Percentiles rank a stretch among this genome's conserved stretches.
Evolutionary conservation across 257 asterid genomes (phyloP).

Genomic region (Nicotiana tabacum): DNA sequence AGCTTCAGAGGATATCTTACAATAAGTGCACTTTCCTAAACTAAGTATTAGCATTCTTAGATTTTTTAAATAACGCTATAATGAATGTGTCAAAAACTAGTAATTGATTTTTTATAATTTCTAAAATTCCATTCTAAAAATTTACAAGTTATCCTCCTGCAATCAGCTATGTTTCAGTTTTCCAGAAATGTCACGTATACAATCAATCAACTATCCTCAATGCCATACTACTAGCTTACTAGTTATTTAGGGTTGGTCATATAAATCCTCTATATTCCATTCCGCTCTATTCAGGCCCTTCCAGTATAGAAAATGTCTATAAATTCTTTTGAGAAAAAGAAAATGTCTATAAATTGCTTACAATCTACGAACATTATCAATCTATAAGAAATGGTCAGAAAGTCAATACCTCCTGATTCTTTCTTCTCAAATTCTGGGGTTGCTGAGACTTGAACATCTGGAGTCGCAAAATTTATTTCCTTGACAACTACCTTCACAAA

Average conservation of each 20-base stretch:
- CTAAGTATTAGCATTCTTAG: neutral
- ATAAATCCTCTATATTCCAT: neutral
- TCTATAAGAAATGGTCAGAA: neutral
- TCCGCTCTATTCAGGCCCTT: neutral
- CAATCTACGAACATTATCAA: neutral
- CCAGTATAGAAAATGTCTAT: neutral
- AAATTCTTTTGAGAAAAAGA: too few species aligned
- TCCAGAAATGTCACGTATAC: neutral
- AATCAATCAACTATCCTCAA: neutral
- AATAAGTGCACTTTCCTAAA: neutral
- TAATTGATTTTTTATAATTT: neutral
- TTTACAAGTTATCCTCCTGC: neutral
- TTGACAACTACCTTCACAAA: conserved; percentile 47
- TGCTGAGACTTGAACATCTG: conserved; percentile 16
- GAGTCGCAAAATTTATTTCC: conserved; percentile 59
- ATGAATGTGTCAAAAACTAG: neutral
- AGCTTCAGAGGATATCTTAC: neutral
- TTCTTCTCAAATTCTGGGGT: conserved; percentile 23
- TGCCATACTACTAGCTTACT: neutral
- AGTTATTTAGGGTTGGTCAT: neutral
- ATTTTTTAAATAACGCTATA: neutral
- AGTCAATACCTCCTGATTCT: conserved; percentile 33
- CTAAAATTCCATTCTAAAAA: neutral
- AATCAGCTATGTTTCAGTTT: neutral
- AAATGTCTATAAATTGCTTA: neutral